Base-by-base conservation (phyloP, 2,329 filamentous ascomycete species). In the Aspergillus sojae region DNA sequence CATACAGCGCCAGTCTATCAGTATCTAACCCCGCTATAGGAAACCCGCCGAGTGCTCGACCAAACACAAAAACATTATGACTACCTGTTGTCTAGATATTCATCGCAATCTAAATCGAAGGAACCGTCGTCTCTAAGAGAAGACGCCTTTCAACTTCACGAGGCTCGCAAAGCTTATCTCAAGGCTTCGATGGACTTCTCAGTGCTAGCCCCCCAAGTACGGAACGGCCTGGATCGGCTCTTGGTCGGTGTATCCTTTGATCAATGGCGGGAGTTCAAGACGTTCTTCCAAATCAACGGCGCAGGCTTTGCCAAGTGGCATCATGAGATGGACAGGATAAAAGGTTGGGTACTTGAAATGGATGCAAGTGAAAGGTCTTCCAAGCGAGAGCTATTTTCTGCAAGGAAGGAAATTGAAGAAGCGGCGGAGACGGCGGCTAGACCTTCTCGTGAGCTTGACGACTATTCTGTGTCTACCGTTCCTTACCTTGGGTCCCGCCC, bases 161-260 rank as follows among this genome's bases (percentile, higher is more conserved):
- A 98, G 81, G 91, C 92, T 28, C 88, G 94, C 63, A 96, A 95
- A 74, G 87, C 89, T 36, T 99, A 99, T 76, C 83, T 98, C 50
- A 94, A 93, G 75, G 91, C 94, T 1, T 94, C 92, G 16, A 89
- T 99, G 87, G 95, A 99, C 77, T 98, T 94, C 75, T 96, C 92
- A 71, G 88, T 95, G 68, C 86, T 93, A 69, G 92, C 92, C 1
- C 94, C 95, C 0, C 93, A 97, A 77, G 80, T 98, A 53, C 89
- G 95, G 55, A 88, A 91, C 70, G 88, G 90, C 1, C 84, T 98
- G 63, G 95, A 99, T 77, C 93, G 91, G 79, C 80, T 98, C 39
- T 83, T 99, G 16, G 92, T 98, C 64, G 89, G 88, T 66, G 84
- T 97, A 14, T 96, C 93, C 65, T 89, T 87, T 60, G 94, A 97